Conservation (phyloP, 495 filamentous ascomycete genomes). For the Neurospora terricola region DNA sequence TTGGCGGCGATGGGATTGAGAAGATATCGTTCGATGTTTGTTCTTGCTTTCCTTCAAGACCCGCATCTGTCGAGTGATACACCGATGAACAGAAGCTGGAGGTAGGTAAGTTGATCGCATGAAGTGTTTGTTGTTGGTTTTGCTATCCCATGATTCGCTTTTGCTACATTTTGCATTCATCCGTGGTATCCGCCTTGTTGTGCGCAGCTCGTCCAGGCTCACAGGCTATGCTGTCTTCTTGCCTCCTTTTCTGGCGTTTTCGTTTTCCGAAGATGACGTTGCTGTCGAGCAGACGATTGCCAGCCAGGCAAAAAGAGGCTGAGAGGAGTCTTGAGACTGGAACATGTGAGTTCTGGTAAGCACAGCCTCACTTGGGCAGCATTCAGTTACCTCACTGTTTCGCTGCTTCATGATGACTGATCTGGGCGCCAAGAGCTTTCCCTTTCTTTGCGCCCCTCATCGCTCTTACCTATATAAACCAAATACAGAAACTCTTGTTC, state of each 20-base stretch:
- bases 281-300: background rate
- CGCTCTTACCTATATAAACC: background rate
- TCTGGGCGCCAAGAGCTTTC: background rate
- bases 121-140: background rate
- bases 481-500: background rate
- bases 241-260: background rate
- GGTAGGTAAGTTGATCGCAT: background rate
- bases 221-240: background rate
- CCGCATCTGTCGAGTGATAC: background rate
- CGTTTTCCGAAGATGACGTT: background rate
- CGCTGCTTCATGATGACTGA: background rate
- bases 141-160: background rate
- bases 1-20: background rate
- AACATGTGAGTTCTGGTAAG: background rate
- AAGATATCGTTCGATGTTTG: background rate
- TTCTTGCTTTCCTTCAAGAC: background rate
- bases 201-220: background rate
- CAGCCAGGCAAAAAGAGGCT: background rate
- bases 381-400: background rate
- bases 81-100: background rate
- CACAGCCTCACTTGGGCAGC: background rate
- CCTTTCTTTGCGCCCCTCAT: background rate
- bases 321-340: background rate
- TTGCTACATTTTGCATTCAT: background rate
- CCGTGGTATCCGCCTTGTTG: background rate